Conservation (phyloP, 2,329 filamentous ascomycete genomes). For the Neopestalotiopsis clavispora region DNA sequence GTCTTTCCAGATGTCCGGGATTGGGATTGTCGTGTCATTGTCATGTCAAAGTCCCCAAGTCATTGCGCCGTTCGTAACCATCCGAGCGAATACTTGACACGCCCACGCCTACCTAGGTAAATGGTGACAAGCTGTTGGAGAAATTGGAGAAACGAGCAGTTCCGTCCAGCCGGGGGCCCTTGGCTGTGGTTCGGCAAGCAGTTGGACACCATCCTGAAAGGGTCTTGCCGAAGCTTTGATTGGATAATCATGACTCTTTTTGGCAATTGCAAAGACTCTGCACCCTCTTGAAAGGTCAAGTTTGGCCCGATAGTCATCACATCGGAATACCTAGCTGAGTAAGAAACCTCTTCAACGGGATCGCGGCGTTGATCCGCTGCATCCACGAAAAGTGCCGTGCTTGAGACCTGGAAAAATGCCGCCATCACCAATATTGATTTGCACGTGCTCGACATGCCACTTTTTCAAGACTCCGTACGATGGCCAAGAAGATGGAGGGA, state of each 20-base stretch:
- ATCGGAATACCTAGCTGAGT: neutral
- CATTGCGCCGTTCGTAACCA: neutral
- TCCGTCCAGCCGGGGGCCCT: constrained; percentile 2
- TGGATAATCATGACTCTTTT: constrained; percentile 10
- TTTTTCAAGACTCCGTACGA: too few relatives aligned
- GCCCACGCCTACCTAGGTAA: neutral
- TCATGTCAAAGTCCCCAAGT: neutral
- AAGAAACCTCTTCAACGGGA: neutral
- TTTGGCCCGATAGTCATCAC: neutral
- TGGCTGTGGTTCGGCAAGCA: neutral
- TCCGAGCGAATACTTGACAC: neutral
- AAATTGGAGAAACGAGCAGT: neutral
- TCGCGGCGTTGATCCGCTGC: neutral
- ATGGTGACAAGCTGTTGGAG: neutral
- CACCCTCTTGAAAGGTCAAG: neutral
- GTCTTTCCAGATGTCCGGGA: constrained; percentile 10
- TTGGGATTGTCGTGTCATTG: constrained; percentile 1
- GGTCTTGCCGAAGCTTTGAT: constrained; percentile 2
- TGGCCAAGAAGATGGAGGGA: too few relatives aligned
- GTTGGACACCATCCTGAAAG: constrained; percentile 3
- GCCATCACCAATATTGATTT: neutral
- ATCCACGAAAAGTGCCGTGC: neutral
- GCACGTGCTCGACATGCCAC: too few relatives aligned
- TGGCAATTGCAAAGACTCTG: neutral
- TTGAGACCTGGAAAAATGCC: neutral